These are phyloP conservation scores for Hordeum marinum DNA, from an alignment of 176 grass and related monocot species.

Conservation along the genomic window DNA sequence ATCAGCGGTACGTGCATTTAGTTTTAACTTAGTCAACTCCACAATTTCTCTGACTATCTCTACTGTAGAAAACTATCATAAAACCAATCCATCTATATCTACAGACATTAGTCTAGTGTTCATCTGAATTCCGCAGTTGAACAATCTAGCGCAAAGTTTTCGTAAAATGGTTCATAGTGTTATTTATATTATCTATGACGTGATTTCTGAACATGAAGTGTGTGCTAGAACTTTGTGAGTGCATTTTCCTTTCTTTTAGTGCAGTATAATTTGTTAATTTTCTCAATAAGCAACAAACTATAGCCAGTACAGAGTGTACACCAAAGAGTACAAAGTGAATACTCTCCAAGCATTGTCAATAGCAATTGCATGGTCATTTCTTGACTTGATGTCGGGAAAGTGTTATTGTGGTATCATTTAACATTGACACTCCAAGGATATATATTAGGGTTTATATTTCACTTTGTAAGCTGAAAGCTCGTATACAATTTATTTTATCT, in stretches of 20 bases:
- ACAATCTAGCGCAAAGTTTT: neutral
- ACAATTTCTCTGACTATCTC: neutral
- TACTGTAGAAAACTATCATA: neutral
- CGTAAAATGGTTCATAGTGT: neutral
- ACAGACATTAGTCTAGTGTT: neutral
- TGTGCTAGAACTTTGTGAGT: neutral
- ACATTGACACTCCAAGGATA: neutral
- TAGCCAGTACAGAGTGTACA: neutral
- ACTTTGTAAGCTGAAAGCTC: neutral
- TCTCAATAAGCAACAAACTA: neutral
- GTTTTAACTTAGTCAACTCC: neutral
- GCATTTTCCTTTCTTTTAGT: neutral
- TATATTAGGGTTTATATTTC: neutral
- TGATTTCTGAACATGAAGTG: slow-evolving; percentile 6
- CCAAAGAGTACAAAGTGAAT: neutral
- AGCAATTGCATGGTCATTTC: neutral
- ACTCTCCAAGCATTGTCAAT: neutral
- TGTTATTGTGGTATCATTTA: neutral
- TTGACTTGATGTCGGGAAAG: neutral
- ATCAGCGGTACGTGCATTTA: slow-evolving; percentile 44
- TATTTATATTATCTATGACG: neutral
- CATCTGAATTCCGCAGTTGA: neutral
- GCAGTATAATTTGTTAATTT: neutral
- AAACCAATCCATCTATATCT: neutral
- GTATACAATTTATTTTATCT: neutral